These are phyloP conservation scores for Diplodia corticola DNA, from an alignment of 2,329 filamentous ascomycete species.

Conservation along the genomic window DNA sequence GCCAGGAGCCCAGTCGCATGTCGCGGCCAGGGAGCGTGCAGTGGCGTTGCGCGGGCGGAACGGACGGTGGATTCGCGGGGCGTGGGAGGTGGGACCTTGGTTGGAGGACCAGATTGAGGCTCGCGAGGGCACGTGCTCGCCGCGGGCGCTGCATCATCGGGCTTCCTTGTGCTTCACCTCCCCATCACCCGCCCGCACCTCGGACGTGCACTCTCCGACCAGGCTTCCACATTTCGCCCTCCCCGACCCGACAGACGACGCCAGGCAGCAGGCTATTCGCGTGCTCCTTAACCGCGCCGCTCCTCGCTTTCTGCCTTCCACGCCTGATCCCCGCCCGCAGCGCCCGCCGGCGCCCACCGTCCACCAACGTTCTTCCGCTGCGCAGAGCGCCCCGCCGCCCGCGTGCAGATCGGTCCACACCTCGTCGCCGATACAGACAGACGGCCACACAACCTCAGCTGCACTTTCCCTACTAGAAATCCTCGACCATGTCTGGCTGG, in stretches of 20 bases:
- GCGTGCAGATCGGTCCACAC: conserved; percentile 11
- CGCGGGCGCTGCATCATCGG: conserved; percentile 20
- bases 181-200: not conserved
- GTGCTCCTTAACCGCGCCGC: not conserved
- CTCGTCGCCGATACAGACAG: not conserved
- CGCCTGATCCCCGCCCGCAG: not conserved
- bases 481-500: conserved; percentile 44
- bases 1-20: not conserved
- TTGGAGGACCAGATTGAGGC: conserved; percentile 9
- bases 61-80: not conserved
- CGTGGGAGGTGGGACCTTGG: not conserved
- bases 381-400: conserved; percentile 9
- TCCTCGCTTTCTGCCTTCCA: not conserved
- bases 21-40: not conserved
- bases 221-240: conserved; percentile 6
- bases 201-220: conserved; percentile 11
- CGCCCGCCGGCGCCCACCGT: not conserved
- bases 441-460: not conserved
- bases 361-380: not conserved
- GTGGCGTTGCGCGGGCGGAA: not conserved
- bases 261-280: not conserved
- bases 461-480: not conserved
- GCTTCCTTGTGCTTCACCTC: conserved; percentile 23
- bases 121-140: conserved; percentile 17
- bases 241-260: not conserved